These are phyloP conservation scores for Cladosporium sp. DNA, from an alignment of 2,329 filamentous ascomycete species.

Conservation along the genomic window DNA sequence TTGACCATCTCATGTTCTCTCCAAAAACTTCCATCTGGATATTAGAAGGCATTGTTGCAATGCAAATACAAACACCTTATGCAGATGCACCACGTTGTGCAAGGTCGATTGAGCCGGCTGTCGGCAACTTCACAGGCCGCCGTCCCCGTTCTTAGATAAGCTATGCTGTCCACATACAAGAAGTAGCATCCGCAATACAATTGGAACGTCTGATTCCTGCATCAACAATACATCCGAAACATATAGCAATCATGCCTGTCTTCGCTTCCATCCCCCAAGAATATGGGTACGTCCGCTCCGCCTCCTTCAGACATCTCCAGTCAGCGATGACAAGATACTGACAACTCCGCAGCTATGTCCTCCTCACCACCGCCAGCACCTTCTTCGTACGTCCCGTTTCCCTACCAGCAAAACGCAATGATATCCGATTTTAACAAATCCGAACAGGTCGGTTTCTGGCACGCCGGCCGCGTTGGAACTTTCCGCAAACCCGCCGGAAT, in stretches of 20 bases:
- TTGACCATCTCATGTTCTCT: too few species aligned
- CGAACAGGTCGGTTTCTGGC: constrained; percentile 43
- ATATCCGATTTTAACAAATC: constrained; percentile 4
- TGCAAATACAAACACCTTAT: too few species aligned
- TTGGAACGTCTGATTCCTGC: too few species aligned
- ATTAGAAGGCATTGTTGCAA: too few species aligned
- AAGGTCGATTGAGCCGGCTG: too few species aligned
- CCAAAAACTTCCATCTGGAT: too few species aligned
- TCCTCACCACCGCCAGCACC: constrained; percentile 50
- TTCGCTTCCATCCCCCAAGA: constrained; percentile 37
- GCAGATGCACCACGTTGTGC: too few species aligned
- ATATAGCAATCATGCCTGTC: constrained; percentile 8
- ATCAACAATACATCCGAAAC: background rate
- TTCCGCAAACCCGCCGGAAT: constrained; percentile 51
- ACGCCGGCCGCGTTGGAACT: constrained; percentile 42
- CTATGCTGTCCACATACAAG: too few species aligned
- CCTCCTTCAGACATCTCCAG: background rate
- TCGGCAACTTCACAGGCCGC: too few species aligned
- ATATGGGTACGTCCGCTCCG: constrained; percentile 40
- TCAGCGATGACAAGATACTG: constrained; percentile 2
- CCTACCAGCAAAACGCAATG: background rate
- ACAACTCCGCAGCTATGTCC: constrained; percentile 46
- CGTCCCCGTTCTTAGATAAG: too few species aligned
- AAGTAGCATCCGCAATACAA: too few species aligned
- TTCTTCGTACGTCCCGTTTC: constrained; percentile 38